Conservation (phyloP, 208 protist genomes). For the Acanthamoeba healyi region DNA sequence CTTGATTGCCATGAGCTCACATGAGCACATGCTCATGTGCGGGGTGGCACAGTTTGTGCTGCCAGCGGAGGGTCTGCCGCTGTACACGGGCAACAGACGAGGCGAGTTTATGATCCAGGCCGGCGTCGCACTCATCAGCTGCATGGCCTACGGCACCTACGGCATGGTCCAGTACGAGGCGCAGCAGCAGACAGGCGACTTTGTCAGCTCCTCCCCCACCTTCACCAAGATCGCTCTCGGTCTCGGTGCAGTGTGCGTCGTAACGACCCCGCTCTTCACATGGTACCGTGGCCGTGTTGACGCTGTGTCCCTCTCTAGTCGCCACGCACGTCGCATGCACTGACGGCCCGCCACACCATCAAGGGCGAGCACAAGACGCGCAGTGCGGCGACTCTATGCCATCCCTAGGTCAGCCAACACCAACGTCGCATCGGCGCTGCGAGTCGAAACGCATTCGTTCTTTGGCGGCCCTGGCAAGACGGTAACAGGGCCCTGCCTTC, state of each 20-base stretch:
- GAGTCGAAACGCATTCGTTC: constrained; percentile 14
- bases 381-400: neutral
- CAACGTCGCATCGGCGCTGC: constrained; percentile 12
- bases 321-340: too few species aligned
- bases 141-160: constrained; percentile 41
- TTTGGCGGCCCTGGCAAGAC: constrained; percentile 16
- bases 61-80: neutral
- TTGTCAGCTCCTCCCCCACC: neutral
- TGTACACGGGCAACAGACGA: neutral
- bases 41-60: constrained; percentile 40
- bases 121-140: neutral
- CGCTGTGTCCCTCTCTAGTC: too few species aligned
- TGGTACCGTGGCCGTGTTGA: too few species aligned
- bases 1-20: too few species aligned
- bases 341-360: neutral
- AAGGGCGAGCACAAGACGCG: neutral
- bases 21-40: too few species aligned
- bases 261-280: neutral
- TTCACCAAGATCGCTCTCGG: constrained; percentile 17
- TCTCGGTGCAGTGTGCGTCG: neutral
- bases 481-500: too few species aligned
- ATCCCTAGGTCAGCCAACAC: neutral
- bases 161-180: neutral
- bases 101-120: constrained; percentile 20
- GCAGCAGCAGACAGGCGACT: constrained; percentile 12